phyloP scores from a whole-genome alignment of 2,329 filamentous ascomycete genomes.

The Nemania serpens region DNA sequence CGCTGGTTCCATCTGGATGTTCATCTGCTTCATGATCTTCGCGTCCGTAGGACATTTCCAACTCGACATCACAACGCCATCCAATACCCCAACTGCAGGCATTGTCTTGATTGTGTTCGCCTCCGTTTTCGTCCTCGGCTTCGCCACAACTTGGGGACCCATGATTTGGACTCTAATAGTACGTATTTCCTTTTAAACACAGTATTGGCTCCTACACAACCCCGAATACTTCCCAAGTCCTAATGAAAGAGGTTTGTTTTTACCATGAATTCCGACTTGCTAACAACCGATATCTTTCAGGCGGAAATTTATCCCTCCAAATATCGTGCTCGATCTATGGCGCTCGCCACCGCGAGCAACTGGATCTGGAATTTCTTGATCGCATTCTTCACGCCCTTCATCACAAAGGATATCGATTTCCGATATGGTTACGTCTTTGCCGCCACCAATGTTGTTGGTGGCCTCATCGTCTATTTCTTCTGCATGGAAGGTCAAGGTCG shows the following conservation, averaged over 20 bases:
- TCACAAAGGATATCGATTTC: constrained; percentile 72
- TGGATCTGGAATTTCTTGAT: constrained; percentile 77
- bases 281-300: neutral
- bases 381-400: constrained; percentile 81
- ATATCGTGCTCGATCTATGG: constrained; percentile 65
- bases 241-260: neutral
- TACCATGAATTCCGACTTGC: neutral
- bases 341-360: constrained; percentile 64
- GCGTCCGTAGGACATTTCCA: constrained; percentile 57
- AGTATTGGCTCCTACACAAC: neutral
- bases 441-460: constrained; percentile 68
- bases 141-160: constrained; percentile 70
- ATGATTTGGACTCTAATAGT: constrained; percentile 66
- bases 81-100: constrained; percentile 50
- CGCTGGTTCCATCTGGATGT: constrained; percentile 65
- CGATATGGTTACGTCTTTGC: constrained; percentile 78
- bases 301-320: constrained; percentile 68
- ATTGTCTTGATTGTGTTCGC: constrained; percentile 67
- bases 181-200: neutral
- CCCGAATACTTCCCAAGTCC: no score
- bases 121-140: constrained; percentile 66
- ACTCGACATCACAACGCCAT: constrained; percentile 45
- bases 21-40: constrained; percentile 63
- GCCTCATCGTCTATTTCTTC: constrained; percentile 75
- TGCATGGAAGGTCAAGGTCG: constrained; percentile 75